phyloP scores from a whole-genome alignment of 176 grass and related monocot species.

The Rhynchospora breviuscula region DNA sequence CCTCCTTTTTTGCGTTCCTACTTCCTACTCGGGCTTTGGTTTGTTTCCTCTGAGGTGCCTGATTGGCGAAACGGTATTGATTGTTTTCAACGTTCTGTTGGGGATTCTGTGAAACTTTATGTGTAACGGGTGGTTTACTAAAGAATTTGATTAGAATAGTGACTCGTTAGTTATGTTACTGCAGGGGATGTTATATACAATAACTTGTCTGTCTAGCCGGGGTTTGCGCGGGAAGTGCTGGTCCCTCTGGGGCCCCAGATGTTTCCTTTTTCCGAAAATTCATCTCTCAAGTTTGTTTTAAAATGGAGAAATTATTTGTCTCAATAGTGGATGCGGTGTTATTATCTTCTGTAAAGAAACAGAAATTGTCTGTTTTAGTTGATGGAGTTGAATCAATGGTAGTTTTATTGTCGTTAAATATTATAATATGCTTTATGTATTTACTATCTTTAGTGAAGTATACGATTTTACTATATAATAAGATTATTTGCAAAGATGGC shows the following conservation, averaged over 20 bases:
- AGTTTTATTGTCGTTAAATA: neutral
- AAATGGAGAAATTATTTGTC: neutral
- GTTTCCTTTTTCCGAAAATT: neutral
- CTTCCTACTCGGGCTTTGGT: neutral
- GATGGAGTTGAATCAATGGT: neutral
- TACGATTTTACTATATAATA: neutral
- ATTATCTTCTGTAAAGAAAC: neutral
- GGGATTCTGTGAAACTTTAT: neutral
- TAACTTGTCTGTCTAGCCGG: neutral
- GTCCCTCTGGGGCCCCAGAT: constrained; percentile 6
- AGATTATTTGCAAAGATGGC: neutral
- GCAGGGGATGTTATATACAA: neutral
- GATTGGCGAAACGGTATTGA: neutral
- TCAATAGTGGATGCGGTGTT: neutral
- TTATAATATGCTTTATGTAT: neutral
- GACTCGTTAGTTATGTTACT: neutral
- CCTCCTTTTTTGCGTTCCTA: neutral
- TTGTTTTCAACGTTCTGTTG: neutral
- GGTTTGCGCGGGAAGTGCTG: constrained; percentile 21
- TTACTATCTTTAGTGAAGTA: neutral
- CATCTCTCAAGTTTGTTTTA: neutral
- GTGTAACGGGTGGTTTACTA: neutral
- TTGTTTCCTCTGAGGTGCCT: neutral
- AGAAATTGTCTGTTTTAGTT: neutral
- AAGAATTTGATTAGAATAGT: neutral